Evolutionary conservation across 192 early-diverging fungal species (phyloP).

Genomic region (Umbelopsis isabellina): DNA sequence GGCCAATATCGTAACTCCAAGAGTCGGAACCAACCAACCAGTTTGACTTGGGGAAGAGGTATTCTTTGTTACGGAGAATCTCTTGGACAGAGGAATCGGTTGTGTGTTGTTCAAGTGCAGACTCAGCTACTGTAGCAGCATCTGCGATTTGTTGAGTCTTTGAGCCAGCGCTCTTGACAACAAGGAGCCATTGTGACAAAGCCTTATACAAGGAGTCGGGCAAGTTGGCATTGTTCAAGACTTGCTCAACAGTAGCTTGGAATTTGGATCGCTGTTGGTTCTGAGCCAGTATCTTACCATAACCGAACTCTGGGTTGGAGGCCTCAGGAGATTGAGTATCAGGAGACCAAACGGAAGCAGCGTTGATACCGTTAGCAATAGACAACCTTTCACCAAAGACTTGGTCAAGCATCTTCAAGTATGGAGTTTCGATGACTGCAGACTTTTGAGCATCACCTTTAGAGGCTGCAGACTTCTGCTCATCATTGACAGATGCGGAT

Average conservation of each 20-base stretch:
- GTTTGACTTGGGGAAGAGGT: slow-evolving; percentile 67
- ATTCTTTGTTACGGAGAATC: slow-evolving; percentile 33
- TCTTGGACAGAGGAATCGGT: slow-evolving; percentile 1
- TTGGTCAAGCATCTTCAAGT: slow-evolving; percentile 80
- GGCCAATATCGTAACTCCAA: slow-evolving; percentile 87
- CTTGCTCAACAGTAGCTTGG: slow-evolving; percentile 62
- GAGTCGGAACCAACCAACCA: slow-evolving; percentile 91
- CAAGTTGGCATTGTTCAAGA: slow-evolving; percentile 53
- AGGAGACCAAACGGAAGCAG: slow-evolving; percentile 73
- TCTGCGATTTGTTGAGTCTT: slow-evolving; percentile 30
- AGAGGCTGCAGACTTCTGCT: background rate
- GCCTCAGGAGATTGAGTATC: slow-evolving; percentile 48
- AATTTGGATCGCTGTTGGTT: slow-evolving; percentile 71
- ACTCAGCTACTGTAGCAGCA: slow-evolving; percentile 29
- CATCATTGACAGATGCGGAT: slow-evolving; percentile 11
- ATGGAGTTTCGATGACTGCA: slow-evolving; percentile 68
- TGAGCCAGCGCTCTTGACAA: slow-evolving; percentile 42
- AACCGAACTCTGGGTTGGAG: slow-evolving; percentile 86
- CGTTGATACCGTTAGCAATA: slow-evolving; percentile 78
- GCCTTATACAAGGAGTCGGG: slow-evolving; percentile 57
- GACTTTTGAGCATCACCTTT: background rate
- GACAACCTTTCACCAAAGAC: slow-evolving; percentile 76
- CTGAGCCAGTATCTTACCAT: slow-evolving; percentile 73
- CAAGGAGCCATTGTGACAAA: slow-evolving; percentile 69
- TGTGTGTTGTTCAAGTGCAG: slow-evolving; percentile 9